Percentiles rank a stretch among this genome's conserved stretches.
Evolutionary conservation across 306 rosid genomes (phyloP).

Genomic region (Gynostemma pentaphyllum): DNA sequence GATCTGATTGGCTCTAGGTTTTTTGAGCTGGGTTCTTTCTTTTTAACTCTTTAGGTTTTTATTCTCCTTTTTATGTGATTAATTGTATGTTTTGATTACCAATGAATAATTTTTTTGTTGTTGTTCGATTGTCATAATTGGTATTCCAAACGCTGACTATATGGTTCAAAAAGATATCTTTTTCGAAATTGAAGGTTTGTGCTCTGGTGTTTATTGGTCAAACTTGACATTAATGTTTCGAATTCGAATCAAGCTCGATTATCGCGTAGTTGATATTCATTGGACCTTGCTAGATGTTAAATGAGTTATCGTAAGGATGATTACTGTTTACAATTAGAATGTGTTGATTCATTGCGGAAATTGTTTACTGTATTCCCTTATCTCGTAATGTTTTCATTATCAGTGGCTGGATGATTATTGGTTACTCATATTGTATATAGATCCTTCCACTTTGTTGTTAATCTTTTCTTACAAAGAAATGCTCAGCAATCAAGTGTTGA

Average conservation of each 20-base stretch:
- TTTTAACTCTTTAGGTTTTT: no score
- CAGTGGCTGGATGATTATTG: not conserved
- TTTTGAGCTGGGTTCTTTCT: not conserved
- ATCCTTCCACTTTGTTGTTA: not conserved
- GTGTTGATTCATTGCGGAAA: not conserved
- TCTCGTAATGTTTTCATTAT: not conserved
- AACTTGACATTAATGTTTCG: not conserved
- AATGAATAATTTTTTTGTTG: not conserved
- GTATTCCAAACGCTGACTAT: not conserved
- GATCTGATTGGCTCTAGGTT: constrained; percentile 3
- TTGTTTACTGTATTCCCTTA: not conserved
- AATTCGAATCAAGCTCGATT: no score
- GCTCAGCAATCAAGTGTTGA: not conserved
- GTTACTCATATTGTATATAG: not conserved
- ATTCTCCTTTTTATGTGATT: not conserved
- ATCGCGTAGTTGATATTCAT: no score
- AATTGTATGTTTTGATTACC: not conserved
- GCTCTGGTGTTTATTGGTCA: not conserved
- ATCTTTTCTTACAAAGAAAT: not conserved
- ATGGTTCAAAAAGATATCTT: not conserved
- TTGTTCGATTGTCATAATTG: not conserved
- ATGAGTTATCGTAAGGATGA: not conserved
- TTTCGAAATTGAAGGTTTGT: not conserved
- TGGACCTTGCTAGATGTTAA: not conserved
- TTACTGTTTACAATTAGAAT: not conserved